Conservation (phyloP, 2,329 filamentous ascomycete species). For the Epichloe sylvatica region DNA sequence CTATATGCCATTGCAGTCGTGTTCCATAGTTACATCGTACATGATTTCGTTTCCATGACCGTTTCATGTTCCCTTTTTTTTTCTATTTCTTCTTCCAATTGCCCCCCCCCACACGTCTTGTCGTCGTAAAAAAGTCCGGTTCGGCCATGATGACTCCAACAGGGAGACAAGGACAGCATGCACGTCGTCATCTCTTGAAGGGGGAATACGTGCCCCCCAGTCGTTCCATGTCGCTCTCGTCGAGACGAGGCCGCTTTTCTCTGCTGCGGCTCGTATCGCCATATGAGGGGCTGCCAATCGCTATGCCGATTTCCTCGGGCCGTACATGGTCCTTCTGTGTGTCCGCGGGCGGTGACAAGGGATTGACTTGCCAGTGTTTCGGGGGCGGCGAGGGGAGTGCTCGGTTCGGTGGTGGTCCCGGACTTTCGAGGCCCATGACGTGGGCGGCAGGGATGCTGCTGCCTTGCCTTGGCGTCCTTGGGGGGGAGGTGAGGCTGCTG, state of each 20-base stretch:
- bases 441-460: slow-evolving; percentile 1
- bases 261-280: not conserved
- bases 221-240: slow-evolving; percentile 10
- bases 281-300: slow-evolving; percentile 1
- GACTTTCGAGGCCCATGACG: slow-evolving; percentile 13
- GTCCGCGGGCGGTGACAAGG: slow-evolving; percentile 1
- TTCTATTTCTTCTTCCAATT: not conserved
- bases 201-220: slow-evolving; percentile 6
- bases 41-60: not conserved
- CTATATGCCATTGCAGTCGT: not conserved
- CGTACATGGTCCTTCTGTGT: not conserved
- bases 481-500: not conserved
- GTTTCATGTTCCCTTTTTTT: not conserved
- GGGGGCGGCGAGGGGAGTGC: slow-evolving; percentile 24
- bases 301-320: slow-evolving; percentile 2
- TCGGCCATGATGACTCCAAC: not conserved
- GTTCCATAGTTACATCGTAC: not conserved
- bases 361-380: slow-evolving; percentile 2
- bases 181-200: not conserved
- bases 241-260: slow-evolving; percentile 10
- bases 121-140: not conserved
- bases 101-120: too few species aligned
- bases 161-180: not conserved
- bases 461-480: slow-evolving; percentile 1
- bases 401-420: slow-evolving; percentile 32